A percentile compares a stretch with the other conserved stretches of the same genome.
phyloP scores from a whole-genome alignment of 129 eudicot species.

The Escallonia rubra region DNA sequence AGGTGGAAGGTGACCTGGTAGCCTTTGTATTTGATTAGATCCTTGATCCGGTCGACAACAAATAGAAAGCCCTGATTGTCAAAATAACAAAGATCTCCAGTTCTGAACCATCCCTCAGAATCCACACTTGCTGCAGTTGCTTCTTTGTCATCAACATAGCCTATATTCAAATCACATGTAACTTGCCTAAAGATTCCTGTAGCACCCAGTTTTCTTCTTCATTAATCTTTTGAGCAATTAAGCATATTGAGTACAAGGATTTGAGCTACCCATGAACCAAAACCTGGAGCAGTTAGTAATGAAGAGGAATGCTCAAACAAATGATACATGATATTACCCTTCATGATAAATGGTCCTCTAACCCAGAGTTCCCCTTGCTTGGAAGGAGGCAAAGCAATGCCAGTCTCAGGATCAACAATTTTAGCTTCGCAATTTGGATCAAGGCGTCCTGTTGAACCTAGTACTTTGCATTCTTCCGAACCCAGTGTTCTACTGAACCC shows the following conservation, averaged over 20 bases:
- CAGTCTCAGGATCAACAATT: slow-evolving; percentile 54
- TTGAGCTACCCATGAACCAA: too few species aligned
- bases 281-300: too few species aligned
- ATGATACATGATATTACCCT: slow-evolving; percentile 29
- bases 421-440: slow-evolving; percentile 40
- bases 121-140: slow-evolving; percentile 27
- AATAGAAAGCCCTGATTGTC: too few species aligned
- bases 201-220: too few species aligned
- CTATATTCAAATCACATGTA: slow-evolving; percentile 12
- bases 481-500: slow-evolving; percentile 34
- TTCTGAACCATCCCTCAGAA: slow-evolving; percentile 29
- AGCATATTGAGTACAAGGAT: too few species aligned
- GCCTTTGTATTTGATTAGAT: too few species aligned
- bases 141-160: slow-evolving; percentile 47
- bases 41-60: slow-evolving; percentile 33
- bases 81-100: too few species aligned
- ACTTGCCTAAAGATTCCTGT: too few species aligned
- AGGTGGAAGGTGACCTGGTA: slow-evolving; percentile 17
- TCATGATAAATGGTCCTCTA: slow-evolving; percentile 56
- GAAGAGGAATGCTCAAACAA: too few species aligned
- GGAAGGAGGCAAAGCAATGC: slow-evolving; percentile 44
- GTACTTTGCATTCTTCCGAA: slow-evolving; percentile 26
- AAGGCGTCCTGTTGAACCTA: slow-evolving; percentile 46
- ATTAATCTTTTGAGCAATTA: too few species aligned
- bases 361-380: slow-evolving; percentile 69